Conservation (phyloP, 2,329 filamentous ascomycete species). For the Colletotrichum sp. region DNA sequence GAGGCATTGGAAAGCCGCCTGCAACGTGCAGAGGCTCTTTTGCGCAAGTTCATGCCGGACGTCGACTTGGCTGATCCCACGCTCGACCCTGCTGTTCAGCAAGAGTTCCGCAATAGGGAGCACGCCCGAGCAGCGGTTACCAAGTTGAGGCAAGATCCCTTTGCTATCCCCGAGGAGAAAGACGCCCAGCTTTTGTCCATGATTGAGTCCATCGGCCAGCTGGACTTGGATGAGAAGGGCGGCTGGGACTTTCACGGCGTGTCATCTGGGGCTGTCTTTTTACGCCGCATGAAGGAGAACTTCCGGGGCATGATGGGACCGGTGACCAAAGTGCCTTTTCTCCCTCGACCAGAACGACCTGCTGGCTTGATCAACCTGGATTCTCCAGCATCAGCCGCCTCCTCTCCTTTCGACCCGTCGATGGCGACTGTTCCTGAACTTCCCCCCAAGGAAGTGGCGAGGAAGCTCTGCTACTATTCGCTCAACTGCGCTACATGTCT, state of each 20-base stretch:
- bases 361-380: conserved; percentile 65
- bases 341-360: conserved; percentile 54
- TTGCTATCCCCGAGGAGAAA: conserved; percentile 46
- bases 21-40: conserved; percentile 79
- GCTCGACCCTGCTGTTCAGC: conserved; percentile 77
- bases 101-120: conserved; percentile 65
- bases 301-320: conserved; percentile 78
- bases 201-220: conserved; percentile 89
- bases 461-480: conserved; percentile 57
- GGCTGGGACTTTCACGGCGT: conserved; percentile 95
- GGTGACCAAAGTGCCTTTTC: conserved; percentile 63
- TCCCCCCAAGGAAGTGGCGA: conserved; percentile 65
- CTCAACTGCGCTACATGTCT: conserved; percentile 62
- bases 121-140: conserved; percentile 50
- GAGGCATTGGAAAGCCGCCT: conserved; percentile 85
- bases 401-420: conserved; percentile 67
- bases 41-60: conserved; percentile 81
- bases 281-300: conserved; percentile 85
- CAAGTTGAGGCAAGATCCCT: conserved; percentile 41
- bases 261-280: conserved; percentile 89
- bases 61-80: conserved; percentile 84
- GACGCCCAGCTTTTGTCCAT: conserved; percentile 87
- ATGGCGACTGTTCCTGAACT: conserved; percentile 66
- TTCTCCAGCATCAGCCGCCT: conserved; percentile 63
- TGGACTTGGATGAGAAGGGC: conserved; percentile 90